Percentiles rank a stretch among this genome's conserved stretches.
Evolutionary conservation across 78 protist genomes (phyloP).

Genomic region (Neovahlkampfia damariscottae): DNA sequence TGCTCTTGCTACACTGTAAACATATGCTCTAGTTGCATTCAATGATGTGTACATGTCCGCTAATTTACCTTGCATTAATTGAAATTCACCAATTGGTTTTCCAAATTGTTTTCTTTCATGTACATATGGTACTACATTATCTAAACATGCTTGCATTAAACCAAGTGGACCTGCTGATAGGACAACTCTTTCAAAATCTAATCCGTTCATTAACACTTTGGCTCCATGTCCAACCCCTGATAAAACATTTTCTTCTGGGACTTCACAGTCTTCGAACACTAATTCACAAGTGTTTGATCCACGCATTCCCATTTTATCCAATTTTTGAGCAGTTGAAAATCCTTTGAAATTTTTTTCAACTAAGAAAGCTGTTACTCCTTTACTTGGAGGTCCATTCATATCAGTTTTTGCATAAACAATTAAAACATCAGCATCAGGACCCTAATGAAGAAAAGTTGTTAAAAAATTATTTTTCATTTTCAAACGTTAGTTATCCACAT

Average conservation of each 20-base stretch:
- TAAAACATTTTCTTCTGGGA: slow-evolving; percentile 68
- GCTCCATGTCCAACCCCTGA: slow-evolving; percentile 67
- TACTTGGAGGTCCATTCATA: slow-evolving; percentile 31
- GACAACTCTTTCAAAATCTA: slow-evolving; percentile 75
- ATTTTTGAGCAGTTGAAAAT: slow-evolving; percentile 67
- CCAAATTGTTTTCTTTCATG: slow-evolving; percentile 75
- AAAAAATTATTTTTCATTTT: too few species aligned
- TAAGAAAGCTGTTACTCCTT: slow-evolving; percentile 65
- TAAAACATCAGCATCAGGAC: slow-evolving; percentile 70
- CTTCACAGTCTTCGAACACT: slow-evolving; percentile 37
- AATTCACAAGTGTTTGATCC: slow-evolving; percentile 82
- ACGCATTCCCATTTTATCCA: slow-evolving; percentile 93
- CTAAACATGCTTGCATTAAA: slow-evolving; percentile 71
- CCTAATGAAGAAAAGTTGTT: too few species aligned
- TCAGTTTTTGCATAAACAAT: slow-evolving; percentile 79
- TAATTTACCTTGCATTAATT: slow-evolving; percentile 75
- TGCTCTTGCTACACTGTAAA: slow-evolving; percentile 59
- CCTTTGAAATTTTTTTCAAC: slow-evolving; percentile 62
- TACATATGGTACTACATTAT: slow-evolving; percentile 62
- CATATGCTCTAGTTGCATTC: slow-evolving; percentile 51
- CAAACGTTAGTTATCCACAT: slow-evolving; percentile 87
- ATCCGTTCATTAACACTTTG: slow-evolving; percentile 76
- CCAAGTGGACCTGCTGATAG: slow-evolving; percentile 83
- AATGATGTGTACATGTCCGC: slow-evolving; percentile 79
- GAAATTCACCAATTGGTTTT: slow-evolving; percentile 59